Percentiles rank a stretch among this genome's conserved stretches.
Conservation (phyloP, 2,329 filamentous ascomycete species). For the Penicillium sp. region DNA sequence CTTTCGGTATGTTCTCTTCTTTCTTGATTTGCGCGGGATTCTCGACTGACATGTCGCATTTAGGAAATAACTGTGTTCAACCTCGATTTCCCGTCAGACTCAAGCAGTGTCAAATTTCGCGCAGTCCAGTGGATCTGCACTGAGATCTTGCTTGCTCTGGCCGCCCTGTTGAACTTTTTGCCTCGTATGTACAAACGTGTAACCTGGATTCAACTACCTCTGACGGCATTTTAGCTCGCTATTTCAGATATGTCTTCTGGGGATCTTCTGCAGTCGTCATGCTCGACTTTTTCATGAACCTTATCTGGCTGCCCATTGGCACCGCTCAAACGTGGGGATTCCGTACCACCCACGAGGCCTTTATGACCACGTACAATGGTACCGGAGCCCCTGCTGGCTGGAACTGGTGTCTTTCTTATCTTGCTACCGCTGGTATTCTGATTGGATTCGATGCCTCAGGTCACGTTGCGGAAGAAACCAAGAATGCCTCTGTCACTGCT, state of each 20-base stretch:
- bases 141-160: slow-evolving; percentile 53
- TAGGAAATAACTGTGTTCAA: slow-evolving; percentile 60
- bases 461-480: slow-evolving; percentile 62
- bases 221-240: slow-evolving; percentile 21
- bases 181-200: slow-evolving; percentile 44
- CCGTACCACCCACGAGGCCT: slow-evolving; percentile 58
- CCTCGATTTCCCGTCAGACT: slow-evolving; percentile 55
- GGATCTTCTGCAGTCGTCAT: slow-evolving; percentile 53
- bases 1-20: slow-evolving; percentile 45
- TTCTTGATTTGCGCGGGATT: background rate
- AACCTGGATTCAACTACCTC: background rate
- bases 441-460: slow-evolving; percentile 63
- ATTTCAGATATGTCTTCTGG: slow-evolving; percentile 47
- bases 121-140: slow-evolving; percentile 63
- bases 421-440: slow-evolving; percentile 60
- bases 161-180: slow-evolving; percentile 52
- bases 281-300: slow-evolving; percentile 59
- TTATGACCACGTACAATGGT: slow-evolving; percentile 61
- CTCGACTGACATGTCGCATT: slow-evolving; percentile 8
- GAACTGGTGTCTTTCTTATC: slow-evolving; percentile 64
- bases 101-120: slow-evolving; percentile 56
- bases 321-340: slow-evolving; percentile 58
- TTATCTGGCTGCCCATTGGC: slow-evolving; percentile 62
- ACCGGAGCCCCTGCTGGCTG: slow-evolving; percentile 57
- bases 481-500: slow-evolving; percentile 57